A percentile compares a stretch with the other conserved stretches of the same genome.
These are phyloP conservation scores for Pyricularia pennisetigena DNA, from an alignment of 2,329 filamentous ascomycete species.

Conservation along the genomic window DNA sequence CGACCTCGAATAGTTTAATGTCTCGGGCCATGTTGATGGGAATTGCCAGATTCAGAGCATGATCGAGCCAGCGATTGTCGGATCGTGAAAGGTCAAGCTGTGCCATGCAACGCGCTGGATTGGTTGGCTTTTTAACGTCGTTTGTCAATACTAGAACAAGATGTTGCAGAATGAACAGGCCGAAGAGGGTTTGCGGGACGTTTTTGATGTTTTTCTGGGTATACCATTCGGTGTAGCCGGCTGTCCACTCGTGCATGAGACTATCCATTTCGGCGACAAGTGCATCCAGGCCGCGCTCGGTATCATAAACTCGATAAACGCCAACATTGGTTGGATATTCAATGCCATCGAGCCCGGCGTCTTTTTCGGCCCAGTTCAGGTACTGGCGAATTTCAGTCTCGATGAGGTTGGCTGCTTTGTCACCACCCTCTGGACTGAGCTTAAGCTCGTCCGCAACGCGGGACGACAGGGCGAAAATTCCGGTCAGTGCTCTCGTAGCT, in stretches of 20 bases:
- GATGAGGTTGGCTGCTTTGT: slow-evolving; percentile 17
- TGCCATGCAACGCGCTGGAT: slow-evolving; percentile 17
- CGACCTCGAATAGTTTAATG: slow-evolving; percentile 8
- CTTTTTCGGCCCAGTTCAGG: slow-evolving; percentile 20
- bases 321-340: slow-evolving; percentile 26
- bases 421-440: slow-evolving; percentile 13
- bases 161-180: slow-evolving; percentile 40
- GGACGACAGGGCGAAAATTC: slow-evolving; percentile 22
- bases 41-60: slow-evolving; percentile 23
- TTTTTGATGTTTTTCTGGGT: background rate
- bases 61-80: slow-evolving; percentile 23
- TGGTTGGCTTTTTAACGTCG: slow-evolving; percentile 4
- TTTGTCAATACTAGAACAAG: slow-evolving; percentile 24
- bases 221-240: slow-evolving; percentile 4
- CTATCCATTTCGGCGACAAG: background rate
- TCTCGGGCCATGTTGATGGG: slow-evolving; percentile 22
- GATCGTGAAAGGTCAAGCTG: slow-evolving; percentile 20
- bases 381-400: slow-evolving; percentile 20
- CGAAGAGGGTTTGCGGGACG: slow-evolving; percentile 19
- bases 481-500: slow-evolving; percentile 23
- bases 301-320: slow-evolving; percentile 10
- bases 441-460: slow-evolving; percentile 21
- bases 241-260: slow-evolving; percentile 3
- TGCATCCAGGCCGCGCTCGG: background rate
- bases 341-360: slow-evolving; percentile 16